phyloP scores from a whole-genome alignment of 2,329 filamentous ascomycete species.

The Clonostachys rosea region DNA sequence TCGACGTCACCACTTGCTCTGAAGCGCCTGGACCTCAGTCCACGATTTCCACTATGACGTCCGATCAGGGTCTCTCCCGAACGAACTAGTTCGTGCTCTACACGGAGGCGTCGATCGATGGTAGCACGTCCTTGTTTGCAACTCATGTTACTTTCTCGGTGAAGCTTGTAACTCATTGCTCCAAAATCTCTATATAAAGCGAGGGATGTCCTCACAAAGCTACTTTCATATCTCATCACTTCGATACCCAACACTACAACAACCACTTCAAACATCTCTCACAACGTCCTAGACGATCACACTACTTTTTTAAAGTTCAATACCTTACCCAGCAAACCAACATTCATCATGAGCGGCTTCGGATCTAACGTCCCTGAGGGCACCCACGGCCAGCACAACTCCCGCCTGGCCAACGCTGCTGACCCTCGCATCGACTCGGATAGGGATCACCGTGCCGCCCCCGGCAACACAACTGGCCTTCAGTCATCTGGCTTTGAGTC shows the following conservation, averaged over 20 bases:
- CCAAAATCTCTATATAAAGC: constrained; percentile 1
- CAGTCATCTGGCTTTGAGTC: too few species aligned
- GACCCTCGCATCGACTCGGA: constrained; percentile 52
- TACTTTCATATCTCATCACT: too few species aligned
- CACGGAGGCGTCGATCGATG: too few species aligned
- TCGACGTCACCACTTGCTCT: neutral
- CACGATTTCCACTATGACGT: too few species aligned
- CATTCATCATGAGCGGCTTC: too few species aligned
- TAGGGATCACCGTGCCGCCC: constrained; percentile 23
- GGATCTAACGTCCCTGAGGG: neutral
- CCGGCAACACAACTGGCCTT: neutral
- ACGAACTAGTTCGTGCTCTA: too few species aligned
- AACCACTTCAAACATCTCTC: constrained; percentile 57
- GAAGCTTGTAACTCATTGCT: too few species aligned
- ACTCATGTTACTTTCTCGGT: constrained; percentile 3
- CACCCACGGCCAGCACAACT: constrained; percentile 36
- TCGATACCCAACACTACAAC: constrained; percentile 8
- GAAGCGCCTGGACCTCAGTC: neutral
- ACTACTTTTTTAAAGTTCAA: too few species aligned
- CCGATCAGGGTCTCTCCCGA: too few species aligned
- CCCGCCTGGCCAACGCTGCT: constrained; percentile 40
- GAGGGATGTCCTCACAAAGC: too few species aligned
- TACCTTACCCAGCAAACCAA: too few species aligned
- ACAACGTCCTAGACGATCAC: constrained; percentile 10
- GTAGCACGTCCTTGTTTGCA: too few species aligned